Evolutionary conservation across 1,139 yeast species (phyloP).

Genomic region (Pichia sp.): DNA sequence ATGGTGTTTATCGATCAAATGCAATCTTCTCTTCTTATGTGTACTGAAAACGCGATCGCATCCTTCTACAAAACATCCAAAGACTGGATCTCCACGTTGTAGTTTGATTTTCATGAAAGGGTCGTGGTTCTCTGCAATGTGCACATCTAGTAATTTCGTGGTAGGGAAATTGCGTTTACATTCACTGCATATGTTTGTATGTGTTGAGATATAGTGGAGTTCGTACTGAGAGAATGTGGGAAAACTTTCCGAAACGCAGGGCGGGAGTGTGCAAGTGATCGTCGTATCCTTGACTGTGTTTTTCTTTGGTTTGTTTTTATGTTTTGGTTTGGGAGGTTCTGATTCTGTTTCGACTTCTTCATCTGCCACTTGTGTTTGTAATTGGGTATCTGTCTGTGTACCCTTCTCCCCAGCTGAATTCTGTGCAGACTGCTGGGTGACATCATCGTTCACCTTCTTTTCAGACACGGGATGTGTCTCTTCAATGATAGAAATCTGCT

Average conservation of each 20-base stretch:
- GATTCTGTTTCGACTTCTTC: not conserved
- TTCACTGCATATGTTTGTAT: slow-evolving; percentile 32
- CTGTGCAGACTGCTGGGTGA: too few species aligned
- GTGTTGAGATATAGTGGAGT: slow-evolving; percentile 29
- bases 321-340: not conserved
- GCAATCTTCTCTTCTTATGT: slow-evolving; percentile 36
- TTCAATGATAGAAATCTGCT: too few species aligned
- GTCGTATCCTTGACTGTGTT: not conserved
- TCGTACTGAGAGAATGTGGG: slow-evolving; percentile 26
- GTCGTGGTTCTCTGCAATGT: slow-evolving; percentile 47
- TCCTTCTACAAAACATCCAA: slow-evolving; percentile 33
- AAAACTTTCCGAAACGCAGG: slow-evolving; percentile 18
- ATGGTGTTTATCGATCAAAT: slow-evolving; percentile 42
- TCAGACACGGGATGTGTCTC: too few species aligned
- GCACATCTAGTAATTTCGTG: slow-evolving; percentile 35
- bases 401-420: too few species aligned
- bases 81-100: slow-evolving; percentile 36
- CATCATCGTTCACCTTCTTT: too few species aligned
- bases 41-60: slow-evolving; percentile 32
- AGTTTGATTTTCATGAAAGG: slow-evolving; percentile 35
- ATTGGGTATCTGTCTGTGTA: too few species aligned
- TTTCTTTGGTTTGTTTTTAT: not conserved
- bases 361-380: not conserved
- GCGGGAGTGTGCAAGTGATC: slow-evolving; percentile 19
- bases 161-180: slow-evolving; percentile 40